These are phyloP conservation scores for Glycine latifolia DNA, from an alignment of 306 rosid genomes.

Conservation along the genomic window DNA sequence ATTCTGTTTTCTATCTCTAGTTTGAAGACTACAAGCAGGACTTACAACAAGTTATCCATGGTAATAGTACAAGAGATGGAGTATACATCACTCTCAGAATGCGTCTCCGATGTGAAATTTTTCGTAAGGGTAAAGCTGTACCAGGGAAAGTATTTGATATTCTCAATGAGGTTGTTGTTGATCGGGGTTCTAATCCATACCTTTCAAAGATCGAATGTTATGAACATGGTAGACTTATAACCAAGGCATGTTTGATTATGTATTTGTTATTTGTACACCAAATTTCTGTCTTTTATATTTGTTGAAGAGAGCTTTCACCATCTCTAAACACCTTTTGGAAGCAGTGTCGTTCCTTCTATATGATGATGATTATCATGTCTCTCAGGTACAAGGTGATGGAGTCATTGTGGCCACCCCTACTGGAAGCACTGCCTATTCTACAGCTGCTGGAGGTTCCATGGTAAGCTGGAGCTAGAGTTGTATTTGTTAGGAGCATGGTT, in stretches of 20 bases:
- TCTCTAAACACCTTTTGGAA: slow-evolving; percentile 42
- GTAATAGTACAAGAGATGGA: slow-evolving; percentile 82
- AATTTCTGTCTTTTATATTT: slow-evolving; percentile 21
- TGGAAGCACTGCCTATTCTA: slow-evolving; percentile 98
- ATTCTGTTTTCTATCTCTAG: slow-evolving; percentile 58
- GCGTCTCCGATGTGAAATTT: slow-evolving; percentile 95
- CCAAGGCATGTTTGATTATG: slow-evolving; percentile 72
- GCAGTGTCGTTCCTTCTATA: slow-evolving; percentile 38
- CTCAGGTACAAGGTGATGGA: slow-evolving; percentile 99
- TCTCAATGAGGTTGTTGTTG: slow-evolving; percentile 89
- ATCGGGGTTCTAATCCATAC: slow-evolving; percentile 99
- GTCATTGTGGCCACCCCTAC: slow-evolving; percentile 98
- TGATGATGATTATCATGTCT: slow-evolving; percentile 17
- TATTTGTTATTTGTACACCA: slow-evolving; percentile 30
- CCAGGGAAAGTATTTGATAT: slow-evolving; percentile 95
- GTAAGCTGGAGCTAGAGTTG: slow-evolving; percentile 54
- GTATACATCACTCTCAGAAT: slow-evolving; percentile 96
- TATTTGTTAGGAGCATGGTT: slow-evolving; percentile 1
- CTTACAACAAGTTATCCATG: slow-evolving; percentile 83
- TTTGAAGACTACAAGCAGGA: slow-evolving; percentile 81
- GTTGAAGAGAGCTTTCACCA: slow-evolving; percentile 18
- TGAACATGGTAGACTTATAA: slow-evolving; percentile 92
- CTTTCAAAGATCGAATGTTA: slow-evolving; percentile 97
- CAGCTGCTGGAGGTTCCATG: slow-evolving; percentile 99
- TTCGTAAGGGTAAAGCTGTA: slow-evolving; percentile 86